A percentile compares a stretch with the other conserved stretches of the same genome.
Evolutionary conservation across 2,329 filamentous ascomycete genomes (phyloP).

Genomic region (Penicillium sp.): DNA sequence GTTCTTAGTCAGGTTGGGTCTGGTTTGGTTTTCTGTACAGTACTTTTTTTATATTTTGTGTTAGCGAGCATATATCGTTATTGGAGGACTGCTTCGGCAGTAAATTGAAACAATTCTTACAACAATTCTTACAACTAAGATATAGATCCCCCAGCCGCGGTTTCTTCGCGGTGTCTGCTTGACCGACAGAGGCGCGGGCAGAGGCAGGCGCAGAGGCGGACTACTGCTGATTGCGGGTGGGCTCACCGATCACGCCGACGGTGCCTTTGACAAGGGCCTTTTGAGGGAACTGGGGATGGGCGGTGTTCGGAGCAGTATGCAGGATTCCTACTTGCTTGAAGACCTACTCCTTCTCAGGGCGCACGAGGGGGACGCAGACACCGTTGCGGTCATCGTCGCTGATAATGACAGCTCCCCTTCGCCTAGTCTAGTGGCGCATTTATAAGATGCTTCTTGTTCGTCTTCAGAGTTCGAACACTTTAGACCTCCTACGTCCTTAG

Average conservation of each 20-base stretch:
- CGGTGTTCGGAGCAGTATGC: slow-evolving; percentile 58
- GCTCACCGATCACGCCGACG: slow-evolving; percentile 44
- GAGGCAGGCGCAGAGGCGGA: slow-evolving; percentile 37
- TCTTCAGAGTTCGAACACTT: no score
- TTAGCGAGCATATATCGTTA: slow-evolving; percentile 27
- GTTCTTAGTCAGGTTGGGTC: slow-evolving; percentile 16
- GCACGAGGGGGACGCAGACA: slow-evolving; percentile 86
- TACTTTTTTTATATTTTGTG: slow-evolving; percentile 20
- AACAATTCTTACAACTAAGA: no score
- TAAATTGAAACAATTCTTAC: background rate
- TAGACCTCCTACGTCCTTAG: no score
- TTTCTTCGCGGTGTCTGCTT: slow-evolving; percentile 34
- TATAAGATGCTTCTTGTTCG: no score
- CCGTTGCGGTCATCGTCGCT: slow-evolving; percentile 87
- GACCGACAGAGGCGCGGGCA: slow-evolving; percentile 31
- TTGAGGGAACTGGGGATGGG: slow-evolving; percentile 13
- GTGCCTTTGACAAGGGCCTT: slow-evolving; percentile 25
- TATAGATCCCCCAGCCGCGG: slow-evolving; percentile 4
- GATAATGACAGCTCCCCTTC: no score
- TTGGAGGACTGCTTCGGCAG: slow-evolving; percentile 10
- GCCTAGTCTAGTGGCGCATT: no score
- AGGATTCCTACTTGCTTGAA: slow-evolving; percentile 89
- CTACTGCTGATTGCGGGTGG: slow-evolving; percentile 32
- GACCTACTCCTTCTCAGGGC: slow-evolving; percentile 81
- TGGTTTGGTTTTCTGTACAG: slow-evolving; percentile 21